Evolutionary conservation across 192 early-diverging fungal genomes (phyloP).

Genomic region (Phycomyces blakesleeanus): DNA sequence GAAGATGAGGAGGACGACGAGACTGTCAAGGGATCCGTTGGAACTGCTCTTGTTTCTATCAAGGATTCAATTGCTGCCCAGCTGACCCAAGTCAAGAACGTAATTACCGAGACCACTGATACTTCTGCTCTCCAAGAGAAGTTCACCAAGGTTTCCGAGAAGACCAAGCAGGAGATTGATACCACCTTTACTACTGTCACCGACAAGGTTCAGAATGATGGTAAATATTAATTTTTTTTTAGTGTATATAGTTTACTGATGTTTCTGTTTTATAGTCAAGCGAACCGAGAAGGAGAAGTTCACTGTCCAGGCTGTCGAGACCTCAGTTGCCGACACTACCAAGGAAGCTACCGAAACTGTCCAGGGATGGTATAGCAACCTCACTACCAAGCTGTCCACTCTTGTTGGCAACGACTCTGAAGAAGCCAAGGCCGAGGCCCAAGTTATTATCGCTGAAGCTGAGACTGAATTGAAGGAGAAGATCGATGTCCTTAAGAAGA

Average conservation of each 20-base stretch:
- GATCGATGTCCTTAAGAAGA: background rate
- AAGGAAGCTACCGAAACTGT: background rate
- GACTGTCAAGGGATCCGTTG: slow-evolving; percentile 6
- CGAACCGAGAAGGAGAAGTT: background rate
- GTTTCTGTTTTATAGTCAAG: background rate
- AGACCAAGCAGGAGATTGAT: slow-evolving; percentile 6
- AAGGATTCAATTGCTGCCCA: background rate
- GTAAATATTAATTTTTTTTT: slow-evolving; percentile 3
- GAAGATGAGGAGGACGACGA: slow-evolving; percentile 4
- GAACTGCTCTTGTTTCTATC: background rate
- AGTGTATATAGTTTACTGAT: background rate
- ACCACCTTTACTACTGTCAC: background rate
- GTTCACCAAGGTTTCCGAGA: background rate
- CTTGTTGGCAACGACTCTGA: background rate
- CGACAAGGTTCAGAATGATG: background rate
- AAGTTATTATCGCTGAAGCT: slow-evolving; percentile 5
- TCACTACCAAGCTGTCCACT: background rate
- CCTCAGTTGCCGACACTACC: background rate
- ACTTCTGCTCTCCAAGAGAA: background rate
- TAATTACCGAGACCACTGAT: slow-evolving; percentile 1
- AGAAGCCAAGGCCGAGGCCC: slow-evolving; percentile 1
- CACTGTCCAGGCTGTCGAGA: background rate
- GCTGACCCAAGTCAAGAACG: slow-evolving; percentile 11
- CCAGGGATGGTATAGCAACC: slow-evolving; percentile 2
- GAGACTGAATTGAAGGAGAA: slow-evolving; percentile 15